Conservation (phyloP, 352 stramenopile species). For the Phytopythium mirpurense region DNA sequence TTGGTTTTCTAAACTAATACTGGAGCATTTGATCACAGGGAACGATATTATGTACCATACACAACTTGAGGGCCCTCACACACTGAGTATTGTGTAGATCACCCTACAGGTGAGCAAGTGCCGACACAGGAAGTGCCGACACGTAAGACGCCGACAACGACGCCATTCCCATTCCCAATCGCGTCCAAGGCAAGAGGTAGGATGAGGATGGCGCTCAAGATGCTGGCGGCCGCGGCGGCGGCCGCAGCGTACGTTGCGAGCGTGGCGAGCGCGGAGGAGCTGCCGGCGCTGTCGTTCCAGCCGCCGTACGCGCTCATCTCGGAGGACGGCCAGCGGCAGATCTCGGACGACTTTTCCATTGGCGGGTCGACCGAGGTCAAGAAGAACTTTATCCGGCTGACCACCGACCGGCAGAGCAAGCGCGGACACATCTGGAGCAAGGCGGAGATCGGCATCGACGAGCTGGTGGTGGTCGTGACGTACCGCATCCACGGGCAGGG, state of each 20-base stretch:
- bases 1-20: too few relatives aligned
- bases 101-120: too few relatives aligned
- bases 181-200: neutral
- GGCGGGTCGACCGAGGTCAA: slow-evolving; percentile 69
- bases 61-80: too few relatives aligned
- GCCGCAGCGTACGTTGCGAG: slow-evolving; percentile 14
- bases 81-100: too few relatives aligned
- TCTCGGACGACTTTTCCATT: slow-evolving; percentile 47
- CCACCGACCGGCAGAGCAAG: slow-evolving; percentile 76
- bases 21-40: too few relatives aligned
- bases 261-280: slow-evolving; percentile 10
- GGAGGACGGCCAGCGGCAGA: slow-evolving; percentile 42
- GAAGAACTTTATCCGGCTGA: slow-evolving; percentile 81
- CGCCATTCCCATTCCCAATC: neutral
- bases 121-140: too few relatives aligned
- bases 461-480: slow-evolving; percentile 56
- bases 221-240: slow-evolving; percentile 2
- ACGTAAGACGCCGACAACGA: too few relatives aligned
- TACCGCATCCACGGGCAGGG: slow-evolving; percentile 77
- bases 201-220: slow-evolving; percentile 1
- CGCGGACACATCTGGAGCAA: slow-evolving; percentile 71
- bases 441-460: slow-evolving; percentile 30
- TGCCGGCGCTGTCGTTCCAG: slow-evolving; percentile 49
- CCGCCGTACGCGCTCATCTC: slow-evolving; percentile 63
- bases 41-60: too few relatives aligned